Conservation (phyloP, 805 yeast genomes). For the Lipomyces chichibuensis region DNA sequence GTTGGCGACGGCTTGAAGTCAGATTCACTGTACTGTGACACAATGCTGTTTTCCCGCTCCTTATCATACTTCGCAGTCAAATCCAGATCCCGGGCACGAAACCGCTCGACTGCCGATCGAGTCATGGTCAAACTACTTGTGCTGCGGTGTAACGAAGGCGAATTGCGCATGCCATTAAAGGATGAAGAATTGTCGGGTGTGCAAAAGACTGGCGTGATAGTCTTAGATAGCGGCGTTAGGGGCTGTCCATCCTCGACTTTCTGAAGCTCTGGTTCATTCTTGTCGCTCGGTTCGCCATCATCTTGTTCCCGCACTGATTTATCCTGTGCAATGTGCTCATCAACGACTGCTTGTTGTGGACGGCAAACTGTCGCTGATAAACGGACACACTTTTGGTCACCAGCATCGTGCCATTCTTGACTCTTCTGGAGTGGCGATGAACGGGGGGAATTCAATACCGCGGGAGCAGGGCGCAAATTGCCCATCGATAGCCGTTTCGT, state of each 20-base stretch:
- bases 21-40: slow-evolving; percentile 23
- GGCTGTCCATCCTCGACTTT: not conserved
- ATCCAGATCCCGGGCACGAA: slow-evolving; percentile 17
- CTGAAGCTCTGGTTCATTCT: not conserved
- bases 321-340: slow-evolving; percentile 1
- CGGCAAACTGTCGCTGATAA: not conserved
- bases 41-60: slow-evolving; percentile 12
- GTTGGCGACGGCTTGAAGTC: slow-evolving; percentile 22
- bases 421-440: not conserved
- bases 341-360: not conserved
- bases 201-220: not conserved
- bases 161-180: not conserved
- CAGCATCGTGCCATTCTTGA: not conserved
- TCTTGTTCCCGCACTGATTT: not conserved
- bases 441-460: slow-evolving; percentile 14
- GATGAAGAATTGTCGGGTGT: not conserved
- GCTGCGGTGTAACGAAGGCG: slow-evolving; percentile 9
- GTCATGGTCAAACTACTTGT: slow-evolving; percentile 21
- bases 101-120: slow-evolving; percentile 17
- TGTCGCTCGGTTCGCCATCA: not conserved
- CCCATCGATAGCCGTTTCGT: slow-evolving; percentile 29
- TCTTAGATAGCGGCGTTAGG: not conserved
- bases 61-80: slow-evolving; percentile 14
- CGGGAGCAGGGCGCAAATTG: slow-evolving; percentile 30
- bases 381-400: not conserved